Base-by-base conservation (phyloP, 1,284 basidiomycete species). In the Fomitopsis palustris region DNA sequence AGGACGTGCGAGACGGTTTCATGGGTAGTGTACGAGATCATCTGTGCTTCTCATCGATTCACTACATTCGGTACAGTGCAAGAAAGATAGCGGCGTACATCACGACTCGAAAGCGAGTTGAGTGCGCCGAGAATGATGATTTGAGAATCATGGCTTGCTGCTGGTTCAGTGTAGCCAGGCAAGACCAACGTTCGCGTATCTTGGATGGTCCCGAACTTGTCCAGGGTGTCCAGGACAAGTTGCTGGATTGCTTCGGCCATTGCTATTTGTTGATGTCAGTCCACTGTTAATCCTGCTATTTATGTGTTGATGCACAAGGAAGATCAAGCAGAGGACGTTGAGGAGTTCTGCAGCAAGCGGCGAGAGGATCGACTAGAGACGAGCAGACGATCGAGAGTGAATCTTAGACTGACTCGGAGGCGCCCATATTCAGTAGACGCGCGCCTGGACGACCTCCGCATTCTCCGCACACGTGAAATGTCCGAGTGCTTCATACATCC, bases 71-170 rank as follows among this genome's bases (percentile, higher is more conserved):
- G 49, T 61, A 55, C 53, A 37, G 29, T 29, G n/a, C 31, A 41
- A 21, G 27, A 55, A 38, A 53, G 31, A 35, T 54, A 6, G 33
- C 64, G 25, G 78, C 86, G 64, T 71, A 92, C 95, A 70, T 96
- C 92, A 72, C 92, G 90, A 74, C 90, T 92, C 17, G 83, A 78
- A 60, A 98, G 79, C 54, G 92, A 95, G 75, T 96, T 96, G 63
- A 98, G 79, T 7, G 92, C 93, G 64, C 92, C 92, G 57, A 95
- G 87, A 67, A 97, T 84, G 57, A 81, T 80, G 65, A 88, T 87
- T 77, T 96, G 95, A 54, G 82, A 82, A 70, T 92, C 88, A 71
- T 87, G 85, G 56, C 86, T 82, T 17, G 79, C 72, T 1, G 88
- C 86, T 37, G 77, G 78, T 29, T 75, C 71, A 29, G 79, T 77